These are phyloP conservation scores for Casuarina cunninghamiana DNA, from an alignment of 306 rosid genomes.

Conservation along the genomic window DNA sequence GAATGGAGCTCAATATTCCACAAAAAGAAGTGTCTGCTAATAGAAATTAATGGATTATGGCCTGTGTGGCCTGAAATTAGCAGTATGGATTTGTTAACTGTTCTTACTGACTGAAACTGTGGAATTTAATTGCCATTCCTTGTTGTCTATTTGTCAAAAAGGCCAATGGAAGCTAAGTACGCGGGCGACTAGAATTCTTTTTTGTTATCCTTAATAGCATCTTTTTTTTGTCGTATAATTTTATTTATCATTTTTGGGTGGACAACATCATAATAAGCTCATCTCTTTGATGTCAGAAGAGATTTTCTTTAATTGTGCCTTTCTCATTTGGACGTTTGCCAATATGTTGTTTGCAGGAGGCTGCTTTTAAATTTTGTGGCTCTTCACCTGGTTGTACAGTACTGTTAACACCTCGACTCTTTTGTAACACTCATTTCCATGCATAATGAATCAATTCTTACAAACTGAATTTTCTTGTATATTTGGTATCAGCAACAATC, in stretches of 20 bases:
- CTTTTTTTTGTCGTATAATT: background rate
- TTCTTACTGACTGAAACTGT: background rate
- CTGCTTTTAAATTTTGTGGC: slow-evolving; percentile 38
- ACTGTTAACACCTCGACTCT: slow-evolving; percentile 43
- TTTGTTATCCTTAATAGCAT: background rate
- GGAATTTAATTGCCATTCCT: background rate
- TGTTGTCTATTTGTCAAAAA: background rate
- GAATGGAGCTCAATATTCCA: background rate
- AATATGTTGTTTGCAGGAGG: slow-evolving; percentile 54
- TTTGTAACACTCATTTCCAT: background rate
- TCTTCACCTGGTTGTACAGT: slow-evolving; percentile 62
- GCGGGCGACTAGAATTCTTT: background rate
- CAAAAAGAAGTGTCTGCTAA: background rate
- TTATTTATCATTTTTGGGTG: background rate
- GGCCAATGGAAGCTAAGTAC: background rate
- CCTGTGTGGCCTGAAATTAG: background rate
- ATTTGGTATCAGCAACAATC: slow-evolving; percentile 34
- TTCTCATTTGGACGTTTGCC: background rate
- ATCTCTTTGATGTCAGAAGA: background rate
- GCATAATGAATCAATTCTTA: slow-evolving; percentile 30
- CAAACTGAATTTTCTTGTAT: slow-evolving; percentile 38
- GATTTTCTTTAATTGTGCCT: background rate
- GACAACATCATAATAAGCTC: background rate
- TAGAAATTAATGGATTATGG: background rate
- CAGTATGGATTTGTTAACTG: background rate